These are phyloP conservation scores for Stagonosporopsis cucurbitacearum DNA, from an alignment of 2,329 filamentous ascomycete genomes.

Conservation along the genomic window DNA sequence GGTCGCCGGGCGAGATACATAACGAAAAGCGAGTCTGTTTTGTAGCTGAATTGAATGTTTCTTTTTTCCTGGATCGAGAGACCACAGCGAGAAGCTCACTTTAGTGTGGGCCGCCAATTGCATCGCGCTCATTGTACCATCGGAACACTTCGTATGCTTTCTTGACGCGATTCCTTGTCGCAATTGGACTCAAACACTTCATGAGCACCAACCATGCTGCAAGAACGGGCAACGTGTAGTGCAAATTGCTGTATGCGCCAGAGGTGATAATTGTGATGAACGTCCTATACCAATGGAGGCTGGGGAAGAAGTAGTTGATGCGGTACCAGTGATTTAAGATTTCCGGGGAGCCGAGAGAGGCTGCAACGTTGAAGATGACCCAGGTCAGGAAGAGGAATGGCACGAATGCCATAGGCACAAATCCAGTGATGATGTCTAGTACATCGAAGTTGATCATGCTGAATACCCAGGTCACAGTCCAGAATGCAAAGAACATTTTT, in stretches of 20 bases:
- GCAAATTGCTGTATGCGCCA: conserved; percentile 12
- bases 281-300: conserved; percentile 18
- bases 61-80: too few relatives aligned
- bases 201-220: conserved; percentile 14
- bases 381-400: conserved; percentile 12
- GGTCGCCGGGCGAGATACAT: conserved; percentile 20
- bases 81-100: not conserved
- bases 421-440: conserved; percentile 16
- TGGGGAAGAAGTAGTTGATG: conserved; percentile 17
- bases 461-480: conserved; percentile 19
- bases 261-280: conserved; percentile 17
- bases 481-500: conserved; percentile 23
- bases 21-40: not conserved
- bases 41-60: too few relatives aligned
- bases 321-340: conserved; percentile 12
- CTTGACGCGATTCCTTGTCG: conserved; percentile 16
- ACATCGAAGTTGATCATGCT: conserved; percentile 20
- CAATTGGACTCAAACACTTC: conserved; percentile 18
- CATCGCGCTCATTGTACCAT: conserved; percentile 20
- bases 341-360: conserved; percentile 1
- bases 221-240: conserved; percentile 17
- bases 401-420: conserved; percentile 13
- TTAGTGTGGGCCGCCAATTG: conserved; percentile 19
- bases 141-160: conserved; percentile 16
- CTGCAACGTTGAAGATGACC: conserved; percentile 17